These are phyloP conservation scores for Stropharia rugosoannulata DNA, from an alignment of 768 basidiomycete species.

Conservation along the genomic window DNA sequence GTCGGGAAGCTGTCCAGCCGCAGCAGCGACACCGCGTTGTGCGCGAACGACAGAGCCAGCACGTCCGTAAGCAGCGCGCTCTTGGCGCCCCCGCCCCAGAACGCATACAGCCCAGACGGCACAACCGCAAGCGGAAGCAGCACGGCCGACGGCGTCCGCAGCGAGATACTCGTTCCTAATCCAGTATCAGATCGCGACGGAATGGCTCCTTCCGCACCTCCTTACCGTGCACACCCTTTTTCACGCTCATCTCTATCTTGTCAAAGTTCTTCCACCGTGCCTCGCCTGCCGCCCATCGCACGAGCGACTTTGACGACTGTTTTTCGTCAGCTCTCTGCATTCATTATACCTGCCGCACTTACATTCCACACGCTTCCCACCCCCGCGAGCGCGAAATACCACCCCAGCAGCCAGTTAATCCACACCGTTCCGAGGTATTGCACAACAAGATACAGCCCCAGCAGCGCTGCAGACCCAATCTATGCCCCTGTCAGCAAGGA, in stretches of 20 bases:
- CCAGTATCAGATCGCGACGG: background rate
- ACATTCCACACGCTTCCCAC: conserved; percentile 73
- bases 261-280: conserved; percentile 60
- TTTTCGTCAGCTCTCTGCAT: background rate
- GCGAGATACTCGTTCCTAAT: conserved; percentile 41
- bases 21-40: conserved; percentile 76
- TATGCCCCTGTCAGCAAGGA: conserved; percentile 20
- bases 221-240: conserved; percentile 47
- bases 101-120: conserved; percentile 65
- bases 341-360: conserved; percentile 14
- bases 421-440: conserved; percentile 77
- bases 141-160: conserved; percentile 55
- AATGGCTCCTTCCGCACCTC: background rate
- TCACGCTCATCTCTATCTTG: conserved; percentile 39
- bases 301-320: conserved; percentile 53
- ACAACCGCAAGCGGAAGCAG: conserved; percentile 59
- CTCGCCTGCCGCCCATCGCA: conserved; percentile 47
- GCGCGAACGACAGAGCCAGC: conserved; percentile 73
- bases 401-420: conserved; percentile 79
- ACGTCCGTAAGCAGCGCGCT: conserved; percentile 79
- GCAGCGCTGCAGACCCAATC: conserved; percentile 69
- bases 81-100: conserved; percentile 41
- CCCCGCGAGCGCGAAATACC: conserved; percentile 70
- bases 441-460: conserved; percentile 69
- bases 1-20: conserved; percentile 90